phyloP scores from a whole-genome alignment of 305 asterid genomes.

The Fraxinus ornus region DNA sequence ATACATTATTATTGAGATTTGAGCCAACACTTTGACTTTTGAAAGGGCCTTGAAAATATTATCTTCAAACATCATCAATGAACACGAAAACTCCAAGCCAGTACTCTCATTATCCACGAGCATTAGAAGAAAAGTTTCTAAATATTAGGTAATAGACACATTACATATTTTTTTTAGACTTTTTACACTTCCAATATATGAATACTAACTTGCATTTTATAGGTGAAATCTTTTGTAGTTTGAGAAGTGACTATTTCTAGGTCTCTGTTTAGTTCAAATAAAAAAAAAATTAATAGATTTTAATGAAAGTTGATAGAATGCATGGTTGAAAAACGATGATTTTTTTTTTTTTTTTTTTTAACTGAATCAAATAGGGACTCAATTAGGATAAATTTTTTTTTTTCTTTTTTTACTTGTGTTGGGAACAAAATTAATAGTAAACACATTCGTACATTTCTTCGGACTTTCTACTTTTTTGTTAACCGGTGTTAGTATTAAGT shows the following conservation, averaged over 20 bases:
- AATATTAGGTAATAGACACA: neutral
- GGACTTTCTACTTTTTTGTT: neutral
- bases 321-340: neutral
- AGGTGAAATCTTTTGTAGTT: neutral
- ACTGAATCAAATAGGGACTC: neutral
- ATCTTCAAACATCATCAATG: neutral
- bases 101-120: neutral
- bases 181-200: neutral
- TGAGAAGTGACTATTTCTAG: neutral
- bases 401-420: too few relatives aligned
- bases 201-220: neutral
- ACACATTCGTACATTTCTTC: neutral
- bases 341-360: too few relatives aligned
- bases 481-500: too few relatives aligned
- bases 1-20: slow-evolving; percentile 27
- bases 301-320: neutral
- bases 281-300: too few relatives aligned
- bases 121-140: neutral
- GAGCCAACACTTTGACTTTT: slow-evolving; percentile 41
- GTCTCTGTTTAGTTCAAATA: neutral
- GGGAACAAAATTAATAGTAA: neutral
- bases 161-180: too few relatives aligned
- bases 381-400: too few relatives aligned
- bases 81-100: neutral
- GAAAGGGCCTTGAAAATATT: neutral